Base-by-base conservation (phyloP, 1,284 basidiomycete species). In the Trichosporon sp. region DNA sequence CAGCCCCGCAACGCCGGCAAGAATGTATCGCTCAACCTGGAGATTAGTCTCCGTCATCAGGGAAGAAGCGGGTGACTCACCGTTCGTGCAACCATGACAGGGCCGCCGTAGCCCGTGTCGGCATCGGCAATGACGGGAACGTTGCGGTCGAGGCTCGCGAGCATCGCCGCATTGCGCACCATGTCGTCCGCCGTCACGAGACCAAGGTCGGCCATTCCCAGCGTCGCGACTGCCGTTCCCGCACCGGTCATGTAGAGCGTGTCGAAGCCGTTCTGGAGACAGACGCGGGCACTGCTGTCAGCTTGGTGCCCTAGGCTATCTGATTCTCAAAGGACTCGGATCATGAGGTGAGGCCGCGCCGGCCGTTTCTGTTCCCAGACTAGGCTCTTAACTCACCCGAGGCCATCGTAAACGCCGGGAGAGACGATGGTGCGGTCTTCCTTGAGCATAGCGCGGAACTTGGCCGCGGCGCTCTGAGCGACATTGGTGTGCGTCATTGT, bases 171-270 rank as follows among this genome's bases (percentile, higher is more conserved):
- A 64, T 81, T 82, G 74, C 82, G 68, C 19, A 87, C 87, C 69
- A 90, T 90, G 73, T 91, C 89, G 69, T 89, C 89, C 71, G 90
- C 76, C n/a, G 88, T 89, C 0, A 89, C 87, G 69, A 91, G 89
- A 14, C 89, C 89, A 27, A 91, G 82, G 75, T 91, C 89, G 21
- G 89, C 89, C 74, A 86, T 85, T 25, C 89, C 89, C 23, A 91
- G 84, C 19, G 88, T 85, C 1, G 88, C 88, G 37, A 88, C 88
- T 1, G 88, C 89, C 0, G 89, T 90, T 7, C 88, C 89, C 56
- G 89, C 89, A 52, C 89, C 89, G 6, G 69, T 56, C 64, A 68
- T 68, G 68, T 65, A 65, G 8, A 65, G 49, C 1, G 88, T 90
- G 31, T 85, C 82, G 73, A 90, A 90, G 52, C 89, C 89, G 49